These are phyloP conservation scores for Metschnikowia drakensbergensis DNA, from an alignment of 805 yeast species.

Conservation along the genomic window DNA sequence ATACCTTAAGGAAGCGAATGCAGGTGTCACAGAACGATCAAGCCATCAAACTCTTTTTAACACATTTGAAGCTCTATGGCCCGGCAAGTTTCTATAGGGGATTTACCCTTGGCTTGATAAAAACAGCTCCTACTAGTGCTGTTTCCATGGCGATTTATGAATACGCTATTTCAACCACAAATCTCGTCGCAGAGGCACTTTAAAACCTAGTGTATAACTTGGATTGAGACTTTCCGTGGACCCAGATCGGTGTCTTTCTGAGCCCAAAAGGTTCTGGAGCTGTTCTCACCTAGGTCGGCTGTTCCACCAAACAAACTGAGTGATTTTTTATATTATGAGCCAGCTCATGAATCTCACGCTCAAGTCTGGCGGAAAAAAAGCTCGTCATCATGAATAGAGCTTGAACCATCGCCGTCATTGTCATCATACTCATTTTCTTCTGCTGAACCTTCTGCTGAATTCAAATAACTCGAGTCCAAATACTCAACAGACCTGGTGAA, in stretches of 20 bases:
- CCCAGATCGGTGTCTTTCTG: no score
- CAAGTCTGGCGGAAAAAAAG: not conserved
- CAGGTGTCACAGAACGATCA: slow-evolving; percentile 48
- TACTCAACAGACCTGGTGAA: slow-evolving; percentile 23
- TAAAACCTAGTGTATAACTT: not conserved
- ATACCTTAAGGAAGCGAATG: slow-evolving; percentile 70
- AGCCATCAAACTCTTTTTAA: slow-evolving; percentile 24
- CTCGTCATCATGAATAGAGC: slow-evolving; percentile 1
- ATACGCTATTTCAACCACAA: slow-evolving; percentile 20
- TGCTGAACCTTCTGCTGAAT: not conserved
- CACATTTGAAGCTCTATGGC: slow-evolving; percentile 57
- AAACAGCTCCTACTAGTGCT: slow-evolving; percentile 78
- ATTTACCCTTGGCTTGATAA: slow-evolving; percentile 61
- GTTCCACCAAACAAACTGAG: not conserved
- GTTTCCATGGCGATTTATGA: slow-evolving; percentile 67
- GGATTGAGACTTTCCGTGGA: no score
- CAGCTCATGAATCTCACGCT: not conserved
- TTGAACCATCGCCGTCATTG: slow-evolving; percentile 2
- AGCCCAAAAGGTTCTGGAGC: not conserved
- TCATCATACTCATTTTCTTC: slow-evolving; percentile 4
- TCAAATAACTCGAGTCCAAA: slow-evolving; percentile 2
- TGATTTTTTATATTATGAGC: not conserved
- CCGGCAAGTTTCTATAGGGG: slow-evolving; percentile 70
- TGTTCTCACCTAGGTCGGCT: not conserved
- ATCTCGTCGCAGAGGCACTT: not conserved